Evolutionary conservation across 305 asterid genomes (phyloP), one percentile per base, ranked within the genome.

Genomic region (Salvia sclarea): DNA sequence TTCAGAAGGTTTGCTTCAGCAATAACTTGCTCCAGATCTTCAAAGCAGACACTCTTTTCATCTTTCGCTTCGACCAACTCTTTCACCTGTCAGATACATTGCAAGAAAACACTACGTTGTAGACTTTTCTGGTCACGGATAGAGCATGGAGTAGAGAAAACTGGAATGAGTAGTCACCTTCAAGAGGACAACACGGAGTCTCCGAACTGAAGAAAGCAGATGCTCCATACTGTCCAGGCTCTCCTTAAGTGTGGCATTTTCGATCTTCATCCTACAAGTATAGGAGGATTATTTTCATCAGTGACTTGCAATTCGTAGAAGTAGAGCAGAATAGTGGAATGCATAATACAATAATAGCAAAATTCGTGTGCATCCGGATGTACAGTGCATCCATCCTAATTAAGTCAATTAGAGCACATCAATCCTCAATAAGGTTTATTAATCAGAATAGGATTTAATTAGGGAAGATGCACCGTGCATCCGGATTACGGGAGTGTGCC

Each of bases 201-300:
- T 80, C 25, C 89, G 78, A 52, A 89, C 82, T 8, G 95, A 88
- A 75, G 88, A 74, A 50, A 84, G 91, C 69, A 91, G 84, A 78
- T 89, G 90, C 80, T 89, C 96, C 98, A 89, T 91, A 64, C 86
- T 89, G 67, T 83, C 98, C 69, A 94, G 79, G 84, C 97, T 91
- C 86, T 94, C 99, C 78, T 81, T 88, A 5, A 94, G 84, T 11
- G 96, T 91, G 35, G 96, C 97, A 75, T 91, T 84, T 77, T 94
- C 99, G 44, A 94, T 86, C 81, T 81, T 89, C 91, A 94, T 83
- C 85, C 99, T 94, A 80, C 78, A 48, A 17, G n/a, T 72, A 40
- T 13, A 44, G 14, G 8, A 44, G 30, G 11, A 37, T 28, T 13
- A 24, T 25, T 33, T 21, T 35, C 48, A 31, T 30, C 13, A 28